Conservation (phyloP, 805 yeast genomes). For the Helenozyma rhizophorensis region DNA sequence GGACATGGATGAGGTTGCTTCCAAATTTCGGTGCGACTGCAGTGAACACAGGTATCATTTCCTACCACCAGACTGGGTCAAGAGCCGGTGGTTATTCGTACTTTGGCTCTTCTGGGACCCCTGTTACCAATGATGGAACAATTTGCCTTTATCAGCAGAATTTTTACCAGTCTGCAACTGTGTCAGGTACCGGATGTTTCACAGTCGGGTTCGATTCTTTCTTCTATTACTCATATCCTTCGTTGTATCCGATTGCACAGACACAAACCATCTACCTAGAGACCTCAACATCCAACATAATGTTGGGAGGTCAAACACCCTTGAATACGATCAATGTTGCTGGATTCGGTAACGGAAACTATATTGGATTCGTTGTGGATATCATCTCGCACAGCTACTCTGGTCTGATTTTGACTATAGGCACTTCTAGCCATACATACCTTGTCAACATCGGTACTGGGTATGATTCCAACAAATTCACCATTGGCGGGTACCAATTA, state of each 20-base stretch:
- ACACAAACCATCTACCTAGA: slow-evolving; percentile 4
- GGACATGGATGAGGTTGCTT: too few species aligned
- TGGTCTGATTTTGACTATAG: not conserved
- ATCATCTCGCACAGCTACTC: slow-evolving; percentile 5
- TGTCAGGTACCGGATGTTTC: too few species aligned
- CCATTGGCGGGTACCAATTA: too few species aligned
- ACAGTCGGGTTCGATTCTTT: too few species aligned
- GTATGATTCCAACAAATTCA: not conserved
- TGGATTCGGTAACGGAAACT: slow-evolving; percentile 10
- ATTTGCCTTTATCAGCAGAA: slow-evolving; percentile 22
- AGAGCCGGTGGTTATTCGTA: too few species aligned
- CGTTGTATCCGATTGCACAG: slow-evolving; percentile 9
- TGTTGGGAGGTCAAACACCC: slow-evolving; percentile 1
- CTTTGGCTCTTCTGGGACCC: not conserved
- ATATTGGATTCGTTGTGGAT: slow-evolving; percentile 1
- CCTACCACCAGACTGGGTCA: too few species aligned
- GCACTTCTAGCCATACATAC: not conserved
- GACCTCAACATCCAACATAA: slow-evolving; percentile 1
- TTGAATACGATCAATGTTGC: slow-evolving; percentile 2
- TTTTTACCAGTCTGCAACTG: too few species aligned
- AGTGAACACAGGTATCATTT: too few species aligned
- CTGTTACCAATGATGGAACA: slow-evolving; percentile 22
- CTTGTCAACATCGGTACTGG: slow-evolving; percentile 9
- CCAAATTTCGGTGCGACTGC: too few species aligned
- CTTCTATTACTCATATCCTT: slow-evolving; percentile 22